These are phyloP conservation scores for Stephanodiscus minutulus DNA, from an alignment of 108 stramenopile species.

Conservation along the genomic window DNA sequence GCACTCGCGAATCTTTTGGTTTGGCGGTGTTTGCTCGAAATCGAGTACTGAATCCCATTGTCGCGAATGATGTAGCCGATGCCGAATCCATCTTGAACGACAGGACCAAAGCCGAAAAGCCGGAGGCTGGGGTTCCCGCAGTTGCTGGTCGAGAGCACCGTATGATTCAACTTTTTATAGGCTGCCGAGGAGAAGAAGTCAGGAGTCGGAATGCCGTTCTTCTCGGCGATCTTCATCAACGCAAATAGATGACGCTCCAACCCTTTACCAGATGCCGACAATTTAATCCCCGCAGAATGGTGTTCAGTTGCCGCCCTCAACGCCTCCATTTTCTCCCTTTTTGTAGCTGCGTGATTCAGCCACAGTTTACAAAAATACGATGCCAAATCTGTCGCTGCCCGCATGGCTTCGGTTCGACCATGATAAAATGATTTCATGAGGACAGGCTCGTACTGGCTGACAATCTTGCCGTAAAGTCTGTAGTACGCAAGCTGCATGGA, in stretches of 20 bases:
- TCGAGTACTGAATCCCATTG: slow-evolving; percentile 66
- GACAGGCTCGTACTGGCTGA: slow-evolving; percentile 77
- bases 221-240: slow-evolving; percentile 80
- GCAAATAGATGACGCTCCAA: slow-evolving; percentile 71
- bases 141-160: slow-evolving; percentile 82
- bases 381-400: slow-evolving; percentile 71
- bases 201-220: slow-evolving; percentile 60
- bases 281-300: slow-evolving; percentile 70
- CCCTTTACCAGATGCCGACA: slow-evolving; percentile 68
- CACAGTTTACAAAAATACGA: slow-evolving; percentile 63
- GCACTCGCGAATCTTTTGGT: slow-evolving; percentile 72
- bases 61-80: slow-evolving; percentile 91
- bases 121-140: slow-evolving; percentile 86
- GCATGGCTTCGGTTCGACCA: slow-evolving; percentile 87
- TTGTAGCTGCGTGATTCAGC: slow-evolving; percentile 33
- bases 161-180: slow-evolving; percentile 80
- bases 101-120: slow-evolving; percentile 90
- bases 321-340: slow-evolving; percentile 62
- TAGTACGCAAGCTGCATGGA: slow-evolving; percentile 72
- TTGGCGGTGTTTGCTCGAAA: slow-evolving; percentile 82
- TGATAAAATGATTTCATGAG: slow-evolving; percentile 85
- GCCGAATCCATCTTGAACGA: slow-evolving; percentile 58
- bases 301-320: slow-evolving; percentile 60
- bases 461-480: slow-evolving; percentile 75
- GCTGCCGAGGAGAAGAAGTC: slow-evolving; percentile 70